Evolutionary conservation across 164 flowering plant species (phyloP).

Genomic region (Kingdonia uniflora): DNA sequence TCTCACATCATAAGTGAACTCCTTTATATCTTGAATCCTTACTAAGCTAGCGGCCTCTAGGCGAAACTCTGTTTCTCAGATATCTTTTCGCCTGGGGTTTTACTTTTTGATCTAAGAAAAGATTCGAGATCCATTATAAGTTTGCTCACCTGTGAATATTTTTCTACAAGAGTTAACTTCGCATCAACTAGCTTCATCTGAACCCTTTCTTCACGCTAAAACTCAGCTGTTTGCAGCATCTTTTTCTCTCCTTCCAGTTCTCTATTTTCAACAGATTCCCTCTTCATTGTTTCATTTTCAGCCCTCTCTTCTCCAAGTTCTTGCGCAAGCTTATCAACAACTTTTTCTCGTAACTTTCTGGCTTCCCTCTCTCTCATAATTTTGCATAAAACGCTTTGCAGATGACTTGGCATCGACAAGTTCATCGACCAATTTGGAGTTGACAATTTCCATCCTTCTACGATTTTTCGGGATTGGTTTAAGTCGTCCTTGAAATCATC

Average conservation of each 20-base stretch:
- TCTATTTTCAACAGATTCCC: conserved; percentile 42
- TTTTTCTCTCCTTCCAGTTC: conserved; percentile 73
- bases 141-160: conserved; percentile 51
- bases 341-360: conserved; percentile 47
- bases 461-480: conserved; percentile 65
- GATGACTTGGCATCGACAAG: conserved; percentile 64
- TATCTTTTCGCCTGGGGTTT: too few species aligned
- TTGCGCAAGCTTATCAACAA: conserved; percentile 69
- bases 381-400: conserved; percentile 69
- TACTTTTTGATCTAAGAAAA: too few species aligned
- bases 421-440: conserved; percentile 74
- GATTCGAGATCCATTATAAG: too few species aligned
- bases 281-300: conserved; percentile 51
- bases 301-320: conserved; percentile 56
- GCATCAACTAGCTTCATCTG: conserved; percentile 77
- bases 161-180: conserved; percentile 58
- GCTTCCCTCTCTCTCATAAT: conserved; percentile 75
- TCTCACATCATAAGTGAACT: too few species aligned
- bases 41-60: too few species aligned
- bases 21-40: too few species aligned
- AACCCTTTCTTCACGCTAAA: conserved; percentile 68
- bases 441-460: conserved; percentile 65
- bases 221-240: conserved; percentile 71
- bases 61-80: too few species aligned
- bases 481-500: conserved; percentile 58